These are phyloP conservation scores for Cyberlindnera misumaiensis DNA, from an alignment of 805 yeast species.

Conservation along the genomic window DNA sequence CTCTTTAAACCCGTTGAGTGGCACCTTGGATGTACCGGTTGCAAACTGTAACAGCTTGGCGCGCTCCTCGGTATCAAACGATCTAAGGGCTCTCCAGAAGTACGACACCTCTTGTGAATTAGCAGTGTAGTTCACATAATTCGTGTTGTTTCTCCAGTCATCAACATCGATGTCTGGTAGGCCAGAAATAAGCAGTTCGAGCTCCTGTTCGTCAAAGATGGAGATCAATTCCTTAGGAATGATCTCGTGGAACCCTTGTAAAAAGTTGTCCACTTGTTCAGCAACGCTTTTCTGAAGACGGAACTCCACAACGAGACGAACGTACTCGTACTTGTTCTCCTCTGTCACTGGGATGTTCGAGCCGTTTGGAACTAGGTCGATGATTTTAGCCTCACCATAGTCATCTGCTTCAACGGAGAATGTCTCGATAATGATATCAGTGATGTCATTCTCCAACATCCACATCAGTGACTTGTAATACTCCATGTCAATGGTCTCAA, in stretches of 20 bases:
- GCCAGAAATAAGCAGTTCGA: conserved; percentile 88
- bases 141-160: conserved; percentile 90
- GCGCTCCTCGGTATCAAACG: conserved; percentile 89
- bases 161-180: conserved; percentile 93
- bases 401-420: conserved; percentile 91
- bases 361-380: conserved; percentile 82
- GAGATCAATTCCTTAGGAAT: conserved; percentile 78
- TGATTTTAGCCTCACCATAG: conserved; percentile 79
- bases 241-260: conserved; percentile 84
- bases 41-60: conserved; percentile 93
- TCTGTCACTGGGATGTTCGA: conserved; percentile 82
- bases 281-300: conserved; percentile 74
- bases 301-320: conserved; percentile 78
- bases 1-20: conserved; percentile 87
- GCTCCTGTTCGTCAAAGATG: conserved; percentile 91
- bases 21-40: conserved; percentile 96
- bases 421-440: conserved; percentile 91
- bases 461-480: conserved; percentile 88
- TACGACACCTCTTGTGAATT: conserved; percentile 85
- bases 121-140: conserved; percentile 73
- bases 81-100: conserved; percentile 97
- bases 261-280: conserved; percentile 81
- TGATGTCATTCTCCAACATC: conserved; percentile 96
- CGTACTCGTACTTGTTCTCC: conserved; percentile 85
- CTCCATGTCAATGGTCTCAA: conserved; percentile 89